Conservation (phyloP, 345 rosid species). For the Garcia nutans region DNA sequence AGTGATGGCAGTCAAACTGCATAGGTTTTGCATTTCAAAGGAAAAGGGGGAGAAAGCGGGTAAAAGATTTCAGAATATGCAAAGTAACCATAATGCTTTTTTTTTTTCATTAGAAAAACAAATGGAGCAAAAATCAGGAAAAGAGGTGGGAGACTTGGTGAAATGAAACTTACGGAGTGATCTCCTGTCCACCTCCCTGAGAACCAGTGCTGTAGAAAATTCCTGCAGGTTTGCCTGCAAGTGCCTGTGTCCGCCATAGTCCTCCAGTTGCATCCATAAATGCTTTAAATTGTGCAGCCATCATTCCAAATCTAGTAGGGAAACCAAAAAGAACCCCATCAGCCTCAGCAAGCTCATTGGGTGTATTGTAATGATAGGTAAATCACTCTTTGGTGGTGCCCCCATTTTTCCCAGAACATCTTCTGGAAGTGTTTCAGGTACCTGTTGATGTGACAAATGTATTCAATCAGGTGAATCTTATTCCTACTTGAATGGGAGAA, state of each 20-base stretch:
- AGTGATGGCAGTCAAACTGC: slow-evolving; percentile 89
- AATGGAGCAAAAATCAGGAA: neutral
- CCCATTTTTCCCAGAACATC: slow-evolving; percentile 84
- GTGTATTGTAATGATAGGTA: slow-evolving; percentile 70
- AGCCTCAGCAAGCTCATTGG: slow-evolving; percentile 76
- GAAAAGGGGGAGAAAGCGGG: neutral
- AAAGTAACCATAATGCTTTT: neutral
- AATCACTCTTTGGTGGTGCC: slow-evolving; percentile 84
- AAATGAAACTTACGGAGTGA: slow-evolving; percentile 70
- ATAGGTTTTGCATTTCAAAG: neutral
- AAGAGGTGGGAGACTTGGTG: neutral
- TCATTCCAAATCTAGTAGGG: slow-evolving; percentile 98
- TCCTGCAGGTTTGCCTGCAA: slow-evolving; percentile 97
- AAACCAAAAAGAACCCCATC: slow-evolving; percentile 89
- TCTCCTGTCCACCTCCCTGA: slow-evolving; percentile 99
- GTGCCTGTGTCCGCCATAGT: slow-evolving; percentile 87
- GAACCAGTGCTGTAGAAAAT: slow-evolving; percentile 96
- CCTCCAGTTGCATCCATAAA: slow-evolving; percentile 94
- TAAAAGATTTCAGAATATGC: neutral
- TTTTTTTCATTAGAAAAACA: neutral
- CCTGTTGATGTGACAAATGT: slow-evolving; percentile 38
- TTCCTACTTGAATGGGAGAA: neutral
- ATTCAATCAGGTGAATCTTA: neutral
- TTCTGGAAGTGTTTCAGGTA: slow-evolving; percentile 82
- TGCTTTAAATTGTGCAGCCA: slow-evolving; percentile 97